Evolutionary conservation across 179 eudicot species (phyloP).

Genomic region (Kewa caespitosa): DNA sequence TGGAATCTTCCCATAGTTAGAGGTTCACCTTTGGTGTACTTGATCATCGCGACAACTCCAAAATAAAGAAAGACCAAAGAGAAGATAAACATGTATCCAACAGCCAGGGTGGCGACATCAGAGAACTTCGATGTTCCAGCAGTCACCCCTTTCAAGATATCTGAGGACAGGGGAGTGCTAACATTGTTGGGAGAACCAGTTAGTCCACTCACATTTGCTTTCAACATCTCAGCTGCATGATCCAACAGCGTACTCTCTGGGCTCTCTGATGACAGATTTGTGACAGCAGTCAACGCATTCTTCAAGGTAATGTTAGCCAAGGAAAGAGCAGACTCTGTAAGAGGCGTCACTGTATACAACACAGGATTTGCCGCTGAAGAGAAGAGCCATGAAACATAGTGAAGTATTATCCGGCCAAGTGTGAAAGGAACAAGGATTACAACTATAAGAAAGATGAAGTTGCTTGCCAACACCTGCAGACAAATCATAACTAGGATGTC

Average conservation of each 20-base stretch:
- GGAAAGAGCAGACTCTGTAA: conserved; percentile 74
- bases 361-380: conserved; percentile 67
- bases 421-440: conserved; percentile 90
- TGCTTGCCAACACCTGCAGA: conserved; percentile 97
- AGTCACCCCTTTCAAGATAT: conserved; percentile 58
- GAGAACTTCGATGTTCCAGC: conserved; percentile 75
- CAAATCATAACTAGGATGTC: conserved; percentile 11
- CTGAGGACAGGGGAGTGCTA: conserved; percentile 49
- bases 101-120: conserved; percentile 92
- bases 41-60: conserved; percentile 66
- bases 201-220: conserved; percentile 55
- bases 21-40: conserved; percentile 85
- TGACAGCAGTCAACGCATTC: conserved; percentile 70
- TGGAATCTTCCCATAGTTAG: conserved; percentile 87
- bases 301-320: conserved; percentile 83
- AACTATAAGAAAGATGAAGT: conserved; percentile 92
- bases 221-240: conserved; percentile 62
- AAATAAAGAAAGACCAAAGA: conserved; percentile 75
- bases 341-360: conserved; percentile 66
- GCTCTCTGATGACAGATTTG: conserved; percentile 61
- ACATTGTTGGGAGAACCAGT: conserved; percentile 50
- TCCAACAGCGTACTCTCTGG: conserved; percentile 41
- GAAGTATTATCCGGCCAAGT: conserved; percentile 74
- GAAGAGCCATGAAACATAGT: conserved; percentile 71
- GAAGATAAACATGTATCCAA: conserved; percentile 85